Evolutionary conservation across 257 asterid genomes (phyloP), one percentile per base, ranked within the genome.

Genomic region (Capsicum pubescens): DNA sequence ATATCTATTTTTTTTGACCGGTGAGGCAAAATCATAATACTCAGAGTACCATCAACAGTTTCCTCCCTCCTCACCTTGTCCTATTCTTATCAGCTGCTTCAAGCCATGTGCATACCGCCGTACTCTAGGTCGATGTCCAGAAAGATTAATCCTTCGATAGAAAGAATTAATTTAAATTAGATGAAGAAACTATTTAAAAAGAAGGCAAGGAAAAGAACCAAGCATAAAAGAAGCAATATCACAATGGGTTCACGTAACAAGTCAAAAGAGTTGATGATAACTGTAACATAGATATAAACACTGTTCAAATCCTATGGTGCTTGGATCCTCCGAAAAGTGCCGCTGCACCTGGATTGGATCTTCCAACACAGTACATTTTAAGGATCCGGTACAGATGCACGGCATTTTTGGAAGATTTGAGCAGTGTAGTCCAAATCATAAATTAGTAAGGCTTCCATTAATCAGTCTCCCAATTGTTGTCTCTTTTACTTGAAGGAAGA

Each of bases 121-220:
- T 79, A 97, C 99, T 89, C 90, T 93, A 83, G 93, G 97, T 74
- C 97, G 97, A 94, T 89, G 99, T 81, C 95, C 96, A 87, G 91
- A 97, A 88, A 95, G 95, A 91, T 93, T 83, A 90, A 97, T 93
- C 97, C 99, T 97, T 89, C 82, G 48, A 89, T 68, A 87, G 48
- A 72, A 74, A 79, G 82, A 82, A 85, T 14, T 54, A 66, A 67
- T 83, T 46, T 32, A 82, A 39, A 79, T 89, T 85, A 77, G 54
- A 46, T 70, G 15, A 52, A 79, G 67, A 35, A 79, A 83, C 83
- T 81, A 84, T 67, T 35, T 9, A 46, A 79, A 44, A n/a, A n/a
- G 42, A 61, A 71, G 70, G 86, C 69, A 69, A 83, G 83, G 85
- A 69, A 70, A 82, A 68, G 50, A 63, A 84, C n/a, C 52, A 67